Base-by-base conservation (phyloP, 2,329 filamentous ascomycete genomes). In the Myriosclerotinia scirpicola region DNA sequence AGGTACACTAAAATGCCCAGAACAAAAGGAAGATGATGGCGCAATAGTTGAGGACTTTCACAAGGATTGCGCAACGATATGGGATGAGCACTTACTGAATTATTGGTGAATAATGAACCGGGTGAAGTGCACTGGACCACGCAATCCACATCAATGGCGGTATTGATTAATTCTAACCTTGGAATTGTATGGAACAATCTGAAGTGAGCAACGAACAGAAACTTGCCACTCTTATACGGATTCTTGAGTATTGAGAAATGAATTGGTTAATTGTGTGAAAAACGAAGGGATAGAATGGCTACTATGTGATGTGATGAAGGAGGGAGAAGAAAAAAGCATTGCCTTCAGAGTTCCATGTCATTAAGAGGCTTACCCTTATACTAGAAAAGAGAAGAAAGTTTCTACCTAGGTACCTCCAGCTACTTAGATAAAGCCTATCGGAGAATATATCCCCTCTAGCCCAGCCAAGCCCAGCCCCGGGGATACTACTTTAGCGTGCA, bases 51-150 rank as follows among this genome's bases (percentile, higher is more conserved):
- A 30, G n/a, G 17, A 34, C 40, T 59, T 34, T 59, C 11, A 30
- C 44, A 58, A 44, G 15, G 9, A 53, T 65, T 60, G 55, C 46
- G 54, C 54, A 20, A 65, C 34, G 44, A 20, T 14, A 34, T 53
- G 17, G 8, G 34, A 22, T 59, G 34, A 48, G 42, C 7, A 60
- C 63, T 44, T 65, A 65, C 63, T 65, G 63, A 11, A 65, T 22
- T 65, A 65, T 65, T 65, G 54, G 63, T 44, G 34, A 53, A 65
- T 65, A 60, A 46, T 65, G 63, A 65, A 36, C 38, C 11, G 46
- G 46, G 3, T 60, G 63, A 60, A 26, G n/a, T 17, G 36, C 26
- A 12, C n/a, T 17, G 20, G 34, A 22, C 17, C 34, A 15, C 50
- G 17, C 46, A 52, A 30, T n/a, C 44, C 56, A 50, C 63, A 65